Conservation (phyloP, 164 flowering plant species). For the Aristolochia californica region DNA sequence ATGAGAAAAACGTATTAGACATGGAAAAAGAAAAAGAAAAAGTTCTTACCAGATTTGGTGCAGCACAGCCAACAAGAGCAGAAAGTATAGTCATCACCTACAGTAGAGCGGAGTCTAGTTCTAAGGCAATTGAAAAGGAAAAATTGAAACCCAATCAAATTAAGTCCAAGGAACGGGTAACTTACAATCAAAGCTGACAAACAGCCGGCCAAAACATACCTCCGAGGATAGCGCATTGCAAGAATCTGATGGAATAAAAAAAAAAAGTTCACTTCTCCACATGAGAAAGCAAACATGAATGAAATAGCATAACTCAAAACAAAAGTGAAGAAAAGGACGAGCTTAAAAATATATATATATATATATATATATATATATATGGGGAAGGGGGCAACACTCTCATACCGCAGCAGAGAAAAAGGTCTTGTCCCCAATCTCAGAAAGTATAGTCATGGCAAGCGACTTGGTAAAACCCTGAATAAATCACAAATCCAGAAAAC, state of each 20-base stretch:
- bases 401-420: conserved; percentile 87
- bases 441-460: conserved; percentile 80
- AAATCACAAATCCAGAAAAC: background rate
- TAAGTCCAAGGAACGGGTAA: conserved; percentile 1
- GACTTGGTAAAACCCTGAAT: conserved; percentile 77
- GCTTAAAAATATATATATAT: no score
- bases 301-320: background rate
- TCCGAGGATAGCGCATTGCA: conserved; percentile 98
- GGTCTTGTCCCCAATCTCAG: conserved; percentile 96
- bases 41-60: conserved; percentile 76
- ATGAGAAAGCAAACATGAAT: background rate
- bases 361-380: no score
- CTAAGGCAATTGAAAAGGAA: background rate
- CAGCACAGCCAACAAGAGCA: conserved; percentile 89
- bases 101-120: background rate
- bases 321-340: background rate
- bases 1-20: no score
- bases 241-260: conserved; percentile 43
- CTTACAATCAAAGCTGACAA: conserved; percentile 76
- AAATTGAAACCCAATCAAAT: background rate
- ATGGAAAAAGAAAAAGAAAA: background rate
- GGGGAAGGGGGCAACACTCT: background rate
- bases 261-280: background rate
- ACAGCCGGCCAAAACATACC: conserved; percentile 87
- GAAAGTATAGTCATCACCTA: conserved; percentile 95